phyloP scores from a whole-genome alignment of 2,329 filamentous ascomycete genomes.

The Venturia effusa region DNA sequence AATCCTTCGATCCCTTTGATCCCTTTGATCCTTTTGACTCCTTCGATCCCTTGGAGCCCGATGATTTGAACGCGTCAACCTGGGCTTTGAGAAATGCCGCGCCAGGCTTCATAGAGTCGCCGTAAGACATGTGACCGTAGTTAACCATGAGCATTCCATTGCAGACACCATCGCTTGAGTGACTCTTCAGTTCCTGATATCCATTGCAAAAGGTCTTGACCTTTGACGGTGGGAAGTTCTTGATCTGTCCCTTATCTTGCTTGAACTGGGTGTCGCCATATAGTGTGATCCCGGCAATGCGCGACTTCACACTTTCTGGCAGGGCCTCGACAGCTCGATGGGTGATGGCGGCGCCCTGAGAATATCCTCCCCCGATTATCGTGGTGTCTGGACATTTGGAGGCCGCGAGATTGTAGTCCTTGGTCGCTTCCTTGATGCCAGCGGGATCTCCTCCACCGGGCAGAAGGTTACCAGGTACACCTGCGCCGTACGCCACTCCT shows the following conservation, averaged over 20 bases:
- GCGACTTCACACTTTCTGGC: slow-evolving; percentile 17
- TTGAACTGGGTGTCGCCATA: slow-evolving; percentile 31
- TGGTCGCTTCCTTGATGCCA: slow-evolving; percentile 24
- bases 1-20: neutral
- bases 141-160: slow-evolving; percentile 25
- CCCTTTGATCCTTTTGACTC: neutral
- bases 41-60: neutral
- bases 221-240: slow-evolving; percentile 22
- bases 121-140: slow-evolving; percentile 10
- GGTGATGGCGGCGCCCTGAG: slow-evolving; percentile 31
- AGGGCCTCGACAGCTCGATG: slow-evolving; percentile 24
- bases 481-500: slow-evolving; percentile 28
- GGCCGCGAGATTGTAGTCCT: slow-evolving; percentile 27
- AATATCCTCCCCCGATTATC: slow-evolving; percentile 31
- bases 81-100: neutral
- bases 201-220: slow-evolving; percentile 26
- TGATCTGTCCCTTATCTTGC: slow-evolving; percentile 26
- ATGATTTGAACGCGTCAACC: neutral
- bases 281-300: slow-evolving; percentile 27
- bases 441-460: slow-evolving; percentile 22
- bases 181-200: neutral
- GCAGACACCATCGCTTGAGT: slow-evolving; percentile 24
- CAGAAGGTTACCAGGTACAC: slow-evolving; percentile 23
- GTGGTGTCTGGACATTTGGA: slow-evolving; percentile 27
- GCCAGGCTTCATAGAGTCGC: neutral